Percentiles rank a stretch among this genome's conserved stretches.
Evolutionary conservation across 1,139 yeast species (phyloP).

Genomic region (Spathaspora sp.): DNA sequence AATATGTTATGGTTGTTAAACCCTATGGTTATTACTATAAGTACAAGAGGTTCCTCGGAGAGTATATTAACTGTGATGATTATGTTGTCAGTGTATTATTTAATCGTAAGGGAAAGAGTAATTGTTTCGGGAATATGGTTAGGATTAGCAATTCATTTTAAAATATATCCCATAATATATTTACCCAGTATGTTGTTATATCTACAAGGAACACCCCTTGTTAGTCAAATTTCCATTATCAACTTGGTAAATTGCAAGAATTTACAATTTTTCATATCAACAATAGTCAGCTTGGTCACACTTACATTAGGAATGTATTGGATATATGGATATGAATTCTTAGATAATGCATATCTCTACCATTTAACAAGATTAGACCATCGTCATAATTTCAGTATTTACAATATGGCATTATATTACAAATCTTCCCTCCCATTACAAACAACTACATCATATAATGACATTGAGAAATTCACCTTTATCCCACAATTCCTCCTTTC

Average conservation of each 20-base stretch:
- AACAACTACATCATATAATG: conserved; percentile 2
- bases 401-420: conserved; percentile 74
- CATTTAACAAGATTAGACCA: conserved; percentile 86
- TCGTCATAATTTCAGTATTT: conserved; percentile 90
- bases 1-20: conserved; percentile 81
- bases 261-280: conserved; percentile 41
- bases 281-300: conserved; percentile 41
- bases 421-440: conserved; percentile 40
- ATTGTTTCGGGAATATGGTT: conserved; percentile 60
- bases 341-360: conserved; percentile 79
- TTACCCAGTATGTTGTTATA: conserved; percentile 51
- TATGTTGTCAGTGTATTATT: conserved; percentile 54
- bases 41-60: conserved; percentile 93
- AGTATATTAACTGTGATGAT: conserved; percentile 81
- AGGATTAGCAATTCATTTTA: conserved; percentile 85
- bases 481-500: conserved; percentile 75
- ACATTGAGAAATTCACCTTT: conserved; percentile 60
- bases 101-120: conserved; percentile 29
- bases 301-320: conserved; percentile 61
- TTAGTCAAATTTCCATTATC: conserved; percentile 23
- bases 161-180: conserved; percentile 87
- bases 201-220: conserved; percentile 18
- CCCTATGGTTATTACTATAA: conserved; percentile 93
- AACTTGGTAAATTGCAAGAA: conserved; percentile 45
- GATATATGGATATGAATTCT: conserved; percentile 70